Conservation (phyloP, 2,329 filamentous ascomycete genomes). For the Botryosphaeria agaves region DNA sequence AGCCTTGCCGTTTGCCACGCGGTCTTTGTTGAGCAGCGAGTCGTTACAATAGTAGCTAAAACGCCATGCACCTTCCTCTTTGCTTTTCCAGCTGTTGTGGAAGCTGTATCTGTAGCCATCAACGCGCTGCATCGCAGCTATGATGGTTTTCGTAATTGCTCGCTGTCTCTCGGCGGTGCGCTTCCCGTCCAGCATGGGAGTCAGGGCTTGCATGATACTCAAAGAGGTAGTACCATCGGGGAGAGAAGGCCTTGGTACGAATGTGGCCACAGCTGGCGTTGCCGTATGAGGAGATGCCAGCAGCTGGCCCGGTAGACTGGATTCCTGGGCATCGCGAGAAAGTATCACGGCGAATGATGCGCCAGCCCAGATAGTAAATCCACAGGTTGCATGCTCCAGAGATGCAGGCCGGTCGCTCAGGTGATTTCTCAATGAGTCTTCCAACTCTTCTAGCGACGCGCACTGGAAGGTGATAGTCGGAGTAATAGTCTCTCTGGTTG, state of each 20-base stretch:
- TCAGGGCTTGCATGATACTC: neutral
- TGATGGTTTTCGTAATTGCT: conserved; percentile 27
- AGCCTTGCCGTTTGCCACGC: conserved; percentile 26
- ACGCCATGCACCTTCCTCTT: conserved; percentile 24
- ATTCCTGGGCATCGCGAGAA: neutral
- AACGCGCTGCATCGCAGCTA: conserved; percentile 23
- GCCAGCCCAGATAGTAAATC: neutral
- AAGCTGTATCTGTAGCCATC: conserved; percentile 32
- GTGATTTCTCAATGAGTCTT: neutral
- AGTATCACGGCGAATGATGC: neutral
- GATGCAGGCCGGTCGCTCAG: neutral
- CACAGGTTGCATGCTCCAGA: neutral
- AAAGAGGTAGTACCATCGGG: neutral
- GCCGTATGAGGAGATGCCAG: neutral
- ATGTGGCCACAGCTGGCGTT: too few relatives aligned
- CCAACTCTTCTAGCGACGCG: neutral
- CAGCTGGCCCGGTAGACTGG: neutral
- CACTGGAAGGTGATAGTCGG: too few relatives aligned
- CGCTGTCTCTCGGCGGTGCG: conserved; percentile 13
- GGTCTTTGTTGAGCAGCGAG: conserved; percentile 32
- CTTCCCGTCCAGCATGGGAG: neutral
- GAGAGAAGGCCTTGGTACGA: too few relatives aligned
- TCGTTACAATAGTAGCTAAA: conserved; percentile 34
- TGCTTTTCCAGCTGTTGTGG: conserved; percentile 30
- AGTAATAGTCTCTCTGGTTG: too few relatives aligned